Evolutionary conservation across 352 stramenopile genomes (phyloP).

Genomic region (Pythium plurisporium): DNA sequence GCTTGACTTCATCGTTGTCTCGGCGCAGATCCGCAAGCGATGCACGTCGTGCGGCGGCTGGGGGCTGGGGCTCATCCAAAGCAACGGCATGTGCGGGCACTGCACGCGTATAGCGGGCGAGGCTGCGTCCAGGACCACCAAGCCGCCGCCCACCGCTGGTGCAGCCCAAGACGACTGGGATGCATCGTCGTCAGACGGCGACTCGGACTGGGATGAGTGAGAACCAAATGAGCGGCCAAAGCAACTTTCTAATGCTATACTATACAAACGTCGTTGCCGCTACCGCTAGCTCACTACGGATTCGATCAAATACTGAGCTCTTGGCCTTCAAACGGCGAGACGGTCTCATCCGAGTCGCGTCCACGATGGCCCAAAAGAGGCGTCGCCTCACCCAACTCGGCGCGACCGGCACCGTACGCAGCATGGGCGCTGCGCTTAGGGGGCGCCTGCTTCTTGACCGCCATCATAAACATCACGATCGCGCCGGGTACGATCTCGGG

Average conservation of each 20-base stretch:
- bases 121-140: neutral
- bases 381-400: conserved; percentile 35
- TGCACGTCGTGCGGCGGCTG: conserved; percentile 53
- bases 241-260: conserved; percentile 1
- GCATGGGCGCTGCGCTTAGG: conserved; percentile 1
- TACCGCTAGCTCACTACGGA: neutral
- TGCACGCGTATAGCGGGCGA: conserved; percentile 29
- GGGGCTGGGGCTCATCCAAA: conserved; percentile 47
- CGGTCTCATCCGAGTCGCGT: conserved; percentile 32
- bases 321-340: conserved; percentile 51
- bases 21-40: conserved; percentile 45
- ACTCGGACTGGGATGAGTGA: conserved; percentile 48
- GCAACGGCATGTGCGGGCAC: conserved; percentile 47
- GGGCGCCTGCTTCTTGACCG: conserved; percentile 40
- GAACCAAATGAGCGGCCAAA: neutral
- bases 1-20: conserved; percentile 68
- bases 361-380: conserved; percentile 32
- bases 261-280: conserved; percentile 4
- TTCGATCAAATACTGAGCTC: conserved; percentile 51
- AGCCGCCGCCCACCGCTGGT: too few species aligned
- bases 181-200: conserved; percentile 32
- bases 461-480: conserved; percentile 80
- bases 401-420: conserved; percentile 2
- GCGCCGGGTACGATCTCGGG: conserved; percentile 63
- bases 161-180: conserved; percentile 43